Conservation (phyloP, 495 filamentous ascomycete species). For the Hyaloscypha bicolor region DNA sequence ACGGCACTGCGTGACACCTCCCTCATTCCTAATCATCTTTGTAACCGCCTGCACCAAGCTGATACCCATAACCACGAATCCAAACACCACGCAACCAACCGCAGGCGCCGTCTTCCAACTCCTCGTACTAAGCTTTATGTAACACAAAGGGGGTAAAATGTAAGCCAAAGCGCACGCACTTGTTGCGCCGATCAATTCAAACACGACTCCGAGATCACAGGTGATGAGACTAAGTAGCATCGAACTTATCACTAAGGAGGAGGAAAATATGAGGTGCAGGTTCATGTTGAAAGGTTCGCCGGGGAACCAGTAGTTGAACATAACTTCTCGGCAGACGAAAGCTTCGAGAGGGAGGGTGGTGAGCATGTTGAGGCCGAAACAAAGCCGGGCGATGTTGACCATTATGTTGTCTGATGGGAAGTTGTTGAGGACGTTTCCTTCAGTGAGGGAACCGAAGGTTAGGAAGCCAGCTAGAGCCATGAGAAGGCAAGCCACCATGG, state of each 20-base stretch:
- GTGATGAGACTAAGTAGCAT: constrained; percentile 79
- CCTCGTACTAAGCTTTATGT: constrained; percentile 83
- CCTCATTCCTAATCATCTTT: constrained; percentile 54
- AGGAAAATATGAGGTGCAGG: constrained; percentile 83
- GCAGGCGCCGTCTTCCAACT: constrained; percentile 56
- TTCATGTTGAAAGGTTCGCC: constrained; percentile 76
- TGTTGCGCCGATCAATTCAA: constrained; percentile 94
- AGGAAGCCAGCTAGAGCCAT: constrained; percentile 92
- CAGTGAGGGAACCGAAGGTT: constrained; percentile 86
- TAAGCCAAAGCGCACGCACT: constrained; percentile 92
- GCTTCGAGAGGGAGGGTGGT: constrained; percentile 94
- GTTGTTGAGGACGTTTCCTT: constrained; percentile 97
- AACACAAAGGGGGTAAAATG: constrained; percentile 92
- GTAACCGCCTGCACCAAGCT: constrained; percentile 73
- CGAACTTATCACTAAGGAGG: constrained; percentile 74
- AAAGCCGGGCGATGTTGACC: constrained; percentile 92
- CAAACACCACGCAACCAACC: constrained; percentile 57
- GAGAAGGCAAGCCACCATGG: constrained; percentile 82
- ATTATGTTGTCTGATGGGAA: constrained; percentile 87
- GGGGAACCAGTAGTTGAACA: constrained; percentile 91
- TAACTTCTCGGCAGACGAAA: constrained; percentile 96
- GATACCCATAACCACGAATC: constrained; percentile 79
- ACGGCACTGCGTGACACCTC: constrained; percentile 27
- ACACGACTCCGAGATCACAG: constrained; percentile 90
- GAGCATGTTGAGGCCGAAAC: constrained; percentile 97